Evolutionary conservation across 768 basidiomycete species (phyloP).

Genomic region (Hygrophorus pudorinus): DNA sequence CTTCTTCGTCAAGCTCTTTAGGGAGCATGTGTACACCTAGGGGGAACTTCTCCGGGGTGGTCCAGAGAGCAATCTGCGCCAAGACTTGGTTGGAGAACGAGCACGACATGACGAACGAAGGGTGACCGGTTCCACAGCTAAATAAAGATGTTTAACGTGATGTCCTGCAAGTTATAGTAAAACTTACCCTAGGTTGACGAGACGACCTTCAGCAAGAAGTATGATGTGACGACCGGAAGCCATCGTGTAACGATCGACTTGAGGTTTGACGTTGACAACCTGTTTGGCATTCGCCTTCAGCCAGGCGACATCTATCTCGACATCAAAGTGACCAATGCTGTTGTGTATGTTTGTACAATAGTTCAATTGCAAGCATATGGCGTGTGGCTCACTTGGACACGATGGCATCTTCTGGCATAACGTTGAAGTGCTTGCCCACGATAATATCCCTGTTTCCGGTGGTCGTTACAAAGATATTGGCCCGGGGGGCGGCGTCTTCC

Average conservation of each 20-base stretch:
- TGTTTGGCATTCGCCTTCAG: constrained; percentile 86
- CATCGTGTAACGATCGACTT: constrained; percentile 98
- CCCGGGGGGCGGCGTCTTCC: constrained; percentile 87
- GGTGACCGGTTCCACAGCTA: constrained; percentile 95
- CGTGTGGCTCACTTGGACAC: constrained; percentile 75
- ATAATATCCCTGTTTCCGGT: constrained; percentile 99
- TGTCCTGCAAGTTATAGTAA: constrained; percentile 2
- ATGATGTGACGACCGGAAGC: constrained; percentile 87
- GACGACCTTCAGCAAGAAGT: constrained; percentile 96
- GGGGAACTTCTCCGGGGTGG: constrained; percentile 82
- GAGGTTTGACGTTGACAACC: constrained; percentile 90
- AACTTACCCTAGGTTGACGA: constrained; percentile 90
- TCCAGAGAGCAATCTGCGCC: constrained; percentile 98
- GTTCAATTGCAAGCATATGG: not conserved
- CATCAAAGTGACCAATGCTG: constrained; percentile 80
- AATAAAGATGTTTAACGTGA: not conserved
- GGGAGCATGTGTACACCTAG: constrained; percentile 98
- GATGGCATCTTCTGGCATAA: constrained; percentile 97
- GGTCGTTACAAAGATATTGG: constrained; percentile 95
- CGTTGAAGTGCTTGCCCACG: constrained; percentile 79
- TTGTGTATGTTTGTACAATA: constrained; percentile 5
- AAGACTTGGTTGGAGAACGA: constrained; percentile 98
- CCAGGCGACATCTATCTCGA: constrained; percentile 97
- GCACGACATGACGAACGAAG: constrained; percentile 99
- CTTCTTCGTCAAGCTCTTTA: constrained; percentile 98